Conservation (phyloP, 768 basidiomycete genomes). For the Phylloporus sp. region DNA sequence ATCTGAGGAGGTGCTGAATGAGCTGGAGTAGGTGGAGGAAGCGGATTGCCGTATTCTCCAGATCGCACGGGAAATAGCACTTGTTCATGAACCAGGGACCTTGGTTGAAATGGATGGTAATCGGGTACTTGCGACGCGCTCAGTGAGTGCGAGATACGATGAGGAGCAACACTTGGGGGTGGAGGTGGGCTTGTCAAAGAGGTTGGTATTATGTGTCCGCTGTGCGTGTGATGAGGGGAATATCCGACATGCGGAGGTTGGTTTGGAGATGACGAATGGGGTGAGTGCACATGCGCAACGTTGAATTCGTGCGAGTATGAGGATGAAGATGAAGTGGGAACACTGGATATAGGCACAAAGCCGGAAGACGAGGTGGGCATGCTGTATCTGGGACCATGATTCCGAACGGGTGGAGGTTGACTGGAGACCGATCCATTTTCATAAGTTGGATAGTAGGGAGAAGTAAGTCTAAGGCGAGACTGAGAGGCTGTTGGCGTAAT, state of each 20-base stretch:
- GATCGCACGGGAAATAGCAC: constrained; percentile 23
- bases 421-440: constrained; percentile 34
- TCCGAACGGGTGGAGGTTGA: constrained; percentile 33
- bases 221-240: constrained; percentile 15
- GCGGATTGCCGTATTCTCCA: constrained; percentile 20
- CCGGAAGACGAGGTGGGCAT: constrained; percentile 65
- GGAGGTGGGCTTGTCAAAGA: constrained; percentile 7
- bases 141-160: constrained; percentile 27
- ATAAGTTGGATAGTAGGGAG: constrained; percentile 44
- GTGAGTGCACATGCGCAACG: constrained; percentile 42
- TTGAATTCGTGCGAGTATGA: constrained; percentile 34
- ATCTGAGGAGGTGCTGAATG: constrained; percentile 26
- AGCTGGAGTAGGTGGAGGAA: constrained; percentile 19
- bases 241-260: constrained; percentile 15
- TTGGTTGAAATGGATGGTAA: constrained; percentile 23
- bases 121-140: constrained; percentile 25
- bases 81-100: constrained; percentile 19
- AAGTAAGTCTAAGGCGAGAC: constrained; percentile 29
- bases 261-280: constrained; percentile 22
- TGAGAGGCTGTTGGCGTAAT: constrained; percentile 36
- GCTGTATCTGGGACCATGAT: constrained; percentile 61
- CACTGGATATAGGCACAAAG: constrained; percentile 52
- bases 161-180: constrained; percentile 12
- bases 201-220: constrained; percentile 11
- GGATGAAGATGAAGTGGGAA: constrained; percentile 32